Base-by-base conservation (phyloP, 2,329 filamentous ascomycete genomes). In the Talaromyces sp. region DNA sequence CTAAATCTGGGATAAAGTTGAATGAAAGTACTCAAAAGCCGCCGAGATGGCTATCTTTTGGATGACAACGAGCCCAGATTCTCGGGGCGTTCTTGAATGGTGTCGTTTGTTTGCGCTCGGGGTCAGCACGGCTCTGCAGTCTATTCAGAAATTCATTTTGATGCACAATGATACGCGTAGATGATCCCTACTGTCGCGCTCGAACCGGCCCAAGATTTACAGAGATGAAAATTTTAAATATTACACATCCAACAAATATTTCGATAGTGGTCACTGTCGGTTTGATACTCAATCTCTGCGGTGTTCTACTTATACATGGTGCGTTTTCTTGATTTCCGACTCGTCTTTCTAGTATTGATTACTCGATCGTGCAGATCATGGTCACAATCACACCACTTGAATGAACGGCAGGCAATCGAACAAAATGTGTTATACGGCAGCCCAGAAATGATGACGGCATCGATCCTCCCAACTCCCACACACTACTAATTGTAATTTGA, bases 21-120 rank as follows among this genome's bases (percentile, higher is more conserved):
- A 22, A 84, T 89, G 68, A 79, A 82, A 49, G 78, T 77, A 84
- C 5, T 84, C 84, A 35, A 31, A 35, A 45, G 19, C 47, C 63
- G 37, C 57, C 56, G 22, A 81, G 84, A 67, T 81, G 81, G 10
- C 81, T 90, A 16, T 86, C 89, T 0, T 93, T 90, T 69, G 90
- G 90, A n/a, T 93, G 89, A 90, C 88, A 90, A 64, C 84, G 90
- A 37, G 89, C 90, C 16, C 85, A 86, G n/a, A 75, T 92, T 1
- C 80, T 93, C 0, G 90, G 90, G 5, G 89, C 89, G 24, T 93
- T 93, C 75, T 93, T 93, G 82, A 93, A 93, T 71, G 90, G 90
- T 14, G 87, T 89, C 1, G 90, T 93, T 66, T 93, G 1, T 76
- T 92, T 16, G 90, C 89, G 0, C 79, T 93, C 2, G 89, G 89